Base-by-base conservation (phyloP, 441 rosid genomes). In the Gossypium lobatum region DNA sequence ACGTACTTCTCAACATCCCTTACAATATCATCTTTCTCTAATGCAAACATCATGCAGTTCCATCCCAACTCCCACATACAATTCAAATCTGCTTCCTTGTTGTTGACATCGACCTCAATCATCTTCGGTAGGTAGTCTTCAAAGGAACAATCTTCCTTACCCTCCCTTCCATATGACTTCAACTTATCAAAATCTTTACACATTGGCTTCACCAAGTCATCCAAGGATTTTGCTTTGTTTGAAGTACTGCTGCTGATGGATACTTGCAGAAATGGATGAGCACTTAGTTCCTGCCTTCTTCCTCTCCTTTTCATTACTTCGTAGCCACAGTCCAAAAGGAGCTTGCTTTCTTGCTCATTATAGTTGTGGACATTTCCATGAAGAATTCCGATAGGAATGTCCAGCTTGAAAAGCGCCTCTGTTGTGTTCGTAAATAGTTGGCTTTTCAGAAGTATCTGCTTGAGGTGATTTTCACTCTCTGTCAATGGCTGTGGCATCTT, bases 21-120 rank as follows among this genome's bases (percentile, higher is more conserved):
- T 64, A 82, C 69, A 76, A 87, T 85, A 55, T 89, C 93, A 61
- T 91, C 91, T 75, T 83, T 88, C 76, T 88, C 90, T 7, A 85
- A 85, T 11, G 84, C 82, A 25, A 78, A 57, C 85, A 75, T 78
- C 63, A 53, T 71, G 48, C 75, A 80, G 13, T 85, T 82, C 98
- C 99, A 93, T 14, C 92, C 95, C 71, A 80, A 78, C 52, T 93
- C 97, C 97, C 99, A 93, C 94, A 88, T 90, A 48, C 91, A 91
- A 77, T 90, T 89, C 70, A 91, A 53, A 74, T 84, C 91, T 21
- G 88, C 87, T 34, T 88, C 88, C 70, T 77, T 78, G 64, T 78
- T 42, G 48, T 83, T 20, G 23, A 93, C 80, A 76, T 95, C 97
- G 55, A 69, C 76, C 75, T 87, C 93, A 37, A 93, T 82, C 86